Base-by-base conservation (phyloP, 306 rosid genomes). In the Citrullus amarus region DNA sequence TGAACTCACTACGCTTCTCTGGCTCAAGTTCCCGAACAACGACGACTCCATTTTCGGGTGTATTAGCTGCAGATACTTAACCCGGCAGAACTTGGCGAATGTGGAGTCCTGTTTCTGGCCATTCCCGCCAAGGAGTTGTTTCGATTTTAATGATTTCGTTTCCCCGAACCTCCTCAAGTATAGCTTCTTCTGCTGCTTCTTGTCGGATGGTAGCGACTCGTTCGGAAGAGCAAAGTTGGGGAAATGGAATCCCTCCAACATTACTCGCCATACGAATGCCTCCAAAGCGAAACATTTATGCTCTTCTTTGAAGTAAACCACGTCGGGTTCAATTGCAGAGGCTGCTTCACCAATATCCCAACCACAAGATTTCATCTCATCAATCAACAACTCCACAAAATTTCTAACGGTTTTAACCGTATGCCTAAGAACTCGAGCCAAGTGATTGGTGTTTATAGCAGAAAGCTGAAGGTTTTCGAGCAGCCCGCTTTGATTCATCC, bases 11-110 rank as follows among this genome's bases (percentile, higher is more conserved):
- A 82, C 76, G 83, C 84, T 88, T 78, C 99, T 88, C 9, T 88
- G 93, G 48, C 7, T 85, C 81, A 86, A 58, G 83, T 86, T 86
- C 3, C 99, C 97, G 14, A 84, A 89, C 11, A 92, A 83, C 0
- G 93, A 88, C 22, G 87, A 43, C 76, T 95, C 99, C 96, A 92
- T 84, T 84, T 86, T 91, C 32, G 97, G 96, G 83, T 92, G 96
- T 32, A 95, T 84, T 2, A 92, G 86, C 38, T 80, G 86, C 54
- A 83, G 44, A 80, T 95, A 95, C 91, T 90, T 95, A 67, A 72
- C 38, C 22, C 88, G 77, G 78, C 97, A 91, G 72, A 92, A 95
- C 61, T 87, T 91, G 0, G 91, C 90, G n/a, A 92, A 92, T 0
- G 88, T 63, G 12, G 99, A 95, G 44, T 80, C 69, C 0, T 95